Evolutionary conservation across 495 filamentous ascomycete genomes (phyloP), one percentile per base, ranked within the genome.

Genomic region (Durotheca rogersii): DNA sequence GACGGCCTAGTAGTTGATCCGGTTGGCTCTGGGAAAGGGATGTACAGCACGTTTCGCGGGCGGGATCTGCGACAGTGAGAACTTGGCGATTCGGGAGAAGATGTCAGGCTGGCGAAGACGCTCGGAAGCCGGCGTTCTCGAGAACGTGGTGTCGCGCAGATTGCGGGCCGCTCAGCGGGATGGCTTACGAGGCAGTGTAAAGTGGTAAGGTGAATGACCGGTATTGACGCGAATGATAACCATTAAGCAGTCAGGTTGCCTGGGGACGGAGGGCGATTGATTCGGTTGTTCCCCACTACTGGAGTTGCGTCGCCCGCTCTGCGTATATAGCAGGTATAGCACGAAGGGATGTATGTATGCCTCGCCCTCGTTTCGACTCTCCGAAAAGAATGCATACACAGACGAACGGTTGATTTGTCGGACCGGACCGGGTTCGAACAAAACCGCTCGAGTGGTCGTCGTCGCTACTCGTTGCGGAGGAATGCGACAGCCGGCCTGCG

Each of bases 21-120:
- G 36, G 32, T 16, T 37, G 19, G 15, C 7, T 27, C 23, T 27
- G 23, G 23, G 23, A 9, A 9, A 27, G 4, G n/a, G 37, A 59
- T 19, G 4, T 27, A 27, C 40, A 31, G 49, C 47, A 54, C 33
- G 49, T 51, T 54, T 54, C 41, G 50, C 36, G 4, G 19, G 50
- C 21, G 31, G 42, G 50, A 59, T 59, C 56, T 59, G 56, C 50
- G 50, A 59, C 56, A 47, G 37, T 53, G 36, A 50, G 46, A 59
- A 41, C 50, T 53, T 51, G 47, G 42, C 37, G 51, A 41, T 46
- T 20, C 35, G 23, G 23, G 9, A 27, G 9, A 9, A 27, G 9
- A 27, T 27, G 23, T 33, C 34, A 53, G 50, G 44, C 35, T 25
- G 16, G 39, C 35, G 49, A 29, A 41, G 34, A 42, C 37, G 4